Percentiles rank a stretch among this genome's conserved stretches.
These are phyloP conservation scores for Silybum marianum DNA, from an alignment of 129 eudicot species.

Conservation along the genomic window DNA sequence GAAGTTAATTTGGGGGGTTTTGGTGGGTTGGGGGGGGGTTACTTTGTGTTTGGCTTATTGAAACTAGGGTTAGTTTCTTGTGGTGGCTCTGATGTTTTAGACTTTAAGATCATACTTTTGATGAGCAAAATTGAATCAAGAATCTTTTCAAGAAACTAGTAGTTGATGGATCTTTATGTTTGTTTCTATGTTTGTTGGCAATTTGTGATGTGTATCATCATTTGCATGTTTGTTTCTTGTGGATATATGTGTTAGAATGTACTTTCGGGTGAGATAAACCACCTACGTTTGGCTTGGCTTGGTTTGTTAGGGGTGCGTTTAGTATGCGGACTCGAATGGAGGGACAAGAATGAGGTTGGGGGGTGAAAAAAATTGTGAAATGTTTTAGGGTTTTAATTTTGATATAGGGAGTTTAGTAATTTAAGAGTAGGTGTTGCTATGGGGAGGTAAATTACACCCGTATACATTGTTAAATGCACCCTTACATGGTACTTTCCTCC, in stretches of 20 bases:
- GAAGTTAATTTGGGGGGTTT: conserved; percentile 11
- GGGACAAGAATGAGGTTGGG: background rate
- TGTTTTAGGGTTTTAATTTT: background rate
- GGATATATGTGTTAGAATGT: background rate
- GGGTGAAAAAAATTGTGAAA: background rate
- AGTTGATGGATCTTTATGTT: background rate
- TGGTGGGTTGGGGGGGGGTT: background rate
- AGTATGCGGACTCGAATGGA: background rate
- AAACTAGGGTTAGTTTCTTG: conserved; percentile 27
- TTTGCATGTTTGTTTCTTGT: background rate
- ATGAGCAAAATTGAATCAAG: conserved; percentile 24
- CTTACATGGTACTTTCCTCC: too few relatives aligned
- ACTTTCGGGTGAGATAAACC: background rate
- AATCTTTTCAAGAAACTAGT: conserved; percentile 18
- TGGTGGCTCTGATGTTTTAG: conserved; percentile 20
- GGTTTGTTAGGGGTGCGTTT: background rate
- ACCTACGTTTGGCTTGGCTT: background rate
- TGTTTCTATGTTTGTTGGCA: background rate
- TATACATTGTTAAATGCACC: too few relatives aligned
- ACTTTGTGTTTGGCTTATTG: conserved; percentile 20
- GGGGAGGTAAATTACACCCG: too few relatives aligned
- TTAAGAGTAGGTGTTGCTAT: too few relatives aligned
- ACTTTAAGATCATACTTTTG: conserved; percentile 34
- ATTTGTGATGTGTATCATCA: background rate
- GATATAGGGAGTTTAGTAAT: too few relatives aligned